A percentile compares a stretch with the other conserved stretches of the same genome.
These are phyloP conservation scores for Scheffersomyces parashehatae DNA, from an alignment of 1,139 yeast species.

Conservation along the genomic window DNA sequence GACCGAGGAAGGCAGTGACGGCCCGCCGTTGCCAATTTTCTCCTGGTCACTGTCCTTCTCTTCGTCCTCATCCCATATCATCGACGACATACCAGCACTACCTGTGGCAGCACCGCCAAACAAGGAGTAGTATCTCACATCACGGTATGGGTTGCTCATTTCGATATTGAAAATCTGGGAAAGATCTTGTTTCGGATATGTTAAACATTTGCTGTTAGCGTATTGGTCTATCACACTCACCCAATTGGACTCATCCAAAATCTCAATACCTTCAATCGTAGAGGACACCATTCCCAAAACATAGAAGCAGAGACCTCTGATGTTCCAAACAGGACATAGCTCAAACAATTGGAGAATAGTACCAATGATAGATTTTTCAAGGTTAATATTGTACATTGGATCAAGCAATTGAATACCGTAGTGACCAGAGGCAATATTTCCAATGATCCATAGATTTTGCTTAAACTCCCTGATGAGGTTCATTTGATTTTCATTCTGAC, in stretches of 20 bases:
- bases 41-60: conserved; percentile 8
- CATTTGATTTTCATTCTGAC: conserved; percentile 7
- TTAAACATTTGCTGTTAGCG: conserved; percentile 54
- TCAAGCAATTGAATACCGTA: conserved; percentile 70
- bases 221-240: conserved; percentile 54
- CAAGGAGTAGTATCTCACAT: conserved; percentile 29
- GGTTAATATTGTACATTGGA: conserved; percentile 52
- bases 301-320: conserved; percentile 76
- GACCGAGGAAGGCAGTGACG: not conserved
- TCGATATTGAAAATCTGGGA: conserved; percentile 24
- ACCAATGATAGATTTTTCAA: conserved; percentile 46
- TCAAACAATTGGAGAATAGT: conserved; percentile 45
- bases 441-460: conserved; percentile 85
- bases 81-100: conserved; percentile 5
- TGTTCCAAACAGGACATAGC: conserved; percentile 57
- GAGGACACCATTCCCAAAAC: conserved; percentile 73
- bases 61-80: conserved; percentile 4
- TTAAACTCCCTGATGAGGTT: conserved; percentile 45
- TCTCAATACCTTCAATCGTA: conserved; percentile 79
- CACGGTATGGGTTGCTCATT: conserved; percentile 33
- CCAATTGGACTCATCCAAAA: conserved; percentile 86
- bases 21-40: conserved; percentile 2
- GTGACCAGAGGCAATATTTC: conserved; percentile 72
- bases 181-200: conserved; percentile 45
- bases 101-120: conserved; percentile 19